Evolutionary conservation across 2,329 filamentous ascomycete genomes (phyloP).

Genomic region (Dactylellina parvicollis): DNA sequence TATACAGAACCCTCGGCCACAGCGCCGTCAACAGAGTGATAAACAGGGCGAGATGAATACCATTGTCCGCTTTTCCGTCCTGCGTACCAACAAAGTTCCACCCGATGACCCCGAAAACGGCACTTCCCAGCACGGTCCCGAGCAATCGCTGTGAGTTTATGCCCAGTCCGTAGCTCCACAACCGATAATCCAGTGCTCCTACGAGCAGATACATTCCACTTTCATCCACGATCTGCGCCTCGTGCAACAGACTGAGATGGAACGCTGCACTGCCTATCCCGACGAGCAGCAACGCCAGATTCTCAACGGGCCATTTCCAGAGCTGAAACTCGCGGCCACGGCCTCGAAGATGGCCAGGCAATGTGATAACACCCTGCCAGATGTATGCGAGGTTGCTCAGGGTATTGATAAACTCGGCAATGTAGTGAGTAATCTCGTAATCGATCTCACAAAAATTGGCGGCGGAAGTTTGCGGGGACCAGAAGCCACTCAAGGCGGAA

Average conservation of each 20-base stretch:
- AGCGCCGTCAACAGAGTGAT: conserved; percentile 8
- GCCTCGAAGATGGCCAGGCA: neutral
- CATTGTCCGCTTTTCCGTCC: conserved; percentile 11
- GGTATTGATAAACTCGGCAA: conserved; percentile 19
- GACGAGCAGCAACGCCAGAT: neutral
- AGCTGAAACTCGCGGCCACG: neutral
- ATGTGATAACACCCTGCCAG: conserved; percentile 11
- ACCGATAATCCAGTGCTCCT: conserved; percentile 6
- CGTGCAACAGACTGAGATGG: conserved; percentile 3
- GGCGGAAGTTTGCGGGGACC: conserved; percentile 8
- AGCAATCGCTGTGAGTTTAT: conserved; percentile 2
- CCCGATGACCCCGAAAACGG: conserved; percentile 6
- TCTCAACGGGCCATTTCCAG: conserved; percentile 15
- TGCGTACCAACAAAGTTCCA: conserved; percentile 11
- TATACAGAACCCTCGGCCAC: conserved; percentile 6
- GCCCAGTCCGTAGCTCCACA: conserved; percentile 2
- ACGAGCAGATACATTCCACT: conserved; percentile 16
- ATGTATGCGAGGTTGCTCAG: conserved; percentile 9
- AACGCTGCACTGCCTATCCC: conserved; percentile 1
- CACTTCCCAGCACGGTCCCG: neutral
- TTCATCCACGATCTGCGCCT: conserved; percentile 8
- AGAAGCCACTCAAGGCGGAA: conserved; percentile 3
- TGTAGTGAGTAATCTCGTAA: conserved; percentile 7
- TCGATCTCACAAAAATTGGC: conserved; percentile 18
- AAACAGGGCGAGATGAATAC: conserved; percentile 1